These are phyloP conservation scores for Ophiostoma australiae DNA, from an alignment of 2,329 filamentous ascomycete genomes.

Conservation along the genomic window DNA sequence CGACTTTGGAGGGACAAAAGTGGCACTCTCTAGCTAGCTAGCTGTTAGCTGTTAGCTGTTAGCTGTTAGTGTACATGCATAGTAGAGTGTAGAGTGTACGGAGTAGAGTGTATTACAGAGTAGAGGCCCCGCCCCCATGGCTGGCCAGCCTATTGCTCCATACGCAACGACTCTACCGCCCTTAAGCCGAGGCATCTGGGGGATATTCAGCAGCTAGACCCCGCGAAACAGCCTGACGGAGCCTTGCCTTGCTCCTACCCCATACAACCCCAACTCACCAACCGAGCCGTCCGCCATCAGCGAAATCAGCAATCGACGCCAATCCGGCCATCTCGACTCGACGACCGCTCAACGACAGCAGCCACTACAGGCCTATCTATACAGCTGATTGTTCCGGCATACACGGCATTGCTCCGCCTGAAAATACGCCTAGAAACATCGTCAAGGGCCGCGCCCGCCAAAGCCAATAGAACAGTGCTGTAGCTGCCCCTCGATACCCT, in stretches of 20 bases:
- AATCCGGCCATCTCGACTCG: background rate
- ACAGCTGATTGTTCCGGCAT: background rate
- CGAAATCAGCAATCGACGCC: background rate
- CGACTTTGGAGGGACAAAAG: slow-evolving; percentile 14
- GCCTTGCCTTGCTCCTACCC: background rate
- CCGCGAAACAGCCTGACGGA: slow-evolving; percentile 7
- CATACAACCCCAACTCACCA: background rate
- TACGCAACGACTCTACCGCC: slow-evolving; percentile 15
- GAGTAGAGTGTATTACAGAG: no score
- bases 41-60: background rate
- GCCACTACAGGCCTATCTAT: background rate
- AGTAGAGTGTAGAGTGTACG: background rate
- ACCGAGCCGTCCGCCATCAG: no score
- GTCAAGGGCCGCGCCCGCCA: background rate
- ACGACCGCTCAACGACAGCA: background rate
- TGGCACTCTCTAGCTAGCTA: background rate
- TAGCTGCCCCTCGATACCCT: background rate
- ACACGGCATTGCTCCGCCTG: background rate
- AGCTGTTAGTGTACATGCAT: background rate
- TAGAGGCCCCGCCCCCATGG: background rate
- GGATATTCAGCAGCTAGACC: slow-evolving; percentile 12
- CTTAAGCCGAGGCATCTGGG: slow-evolving; percentile 23
- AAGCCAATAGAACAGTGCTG: background rate
- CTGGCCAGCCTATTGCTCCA: background rate
- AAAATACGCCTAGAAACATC: background rate